Evolutionary conservation across 108 stramenopile genomes (phyloP).

Genomic region (Nannochloropsis gaditana): DNA sequence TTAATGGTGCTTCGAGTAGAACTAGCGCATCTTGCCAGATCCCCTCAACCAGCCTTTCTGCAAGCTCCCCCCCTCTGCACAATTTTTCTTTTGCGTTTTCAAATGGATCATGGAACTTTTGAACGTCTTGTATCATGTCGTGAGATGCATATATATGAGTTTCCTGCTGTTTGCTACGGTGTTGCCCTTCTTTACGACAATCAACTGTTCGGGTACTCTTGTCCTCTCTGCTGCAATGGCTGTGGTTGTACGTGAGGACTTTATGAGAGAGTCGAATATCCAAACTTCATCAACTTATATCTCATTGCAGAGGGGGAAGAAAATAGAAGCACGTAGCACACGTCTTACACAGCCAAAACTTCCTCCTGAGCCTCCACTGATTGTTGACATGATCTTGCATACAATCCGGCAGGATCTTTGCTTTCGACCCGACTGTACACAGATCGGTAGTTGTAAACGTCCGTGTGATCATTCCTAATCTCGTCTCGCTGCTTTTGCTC

Average conservation of each 20-base stretch:
- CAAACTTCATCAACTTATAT: neutral
- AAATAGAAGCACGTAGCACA: neutral
- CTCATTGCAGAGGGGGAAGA: no score
- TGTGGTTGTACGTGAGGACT: neutral
- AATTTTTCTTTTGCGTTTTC: no score
- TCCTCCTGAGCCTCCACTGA: neutral
- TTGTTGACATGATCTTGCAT: neutral
- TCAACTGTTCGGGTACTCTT: neutral
- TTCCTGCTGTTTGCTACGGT: no score
- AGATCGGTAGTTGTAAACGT: no score
- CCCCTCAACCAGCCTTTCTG: neutral
- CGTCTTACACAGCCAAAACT: neutral
- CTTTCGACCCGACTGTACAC: no score
- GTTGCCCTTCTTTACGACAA: no score
- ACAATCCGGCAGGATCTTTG: no score
- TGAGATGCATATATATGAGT: no score
- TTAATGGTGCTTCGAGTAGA: neutral
- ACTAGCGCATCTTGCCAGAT: neutral
- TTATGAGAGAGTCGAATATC: neutral
- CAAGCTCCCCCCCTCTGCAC: neutral
- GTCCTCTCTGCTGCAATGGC: neutral
- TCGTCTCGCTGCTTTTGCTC: no score
- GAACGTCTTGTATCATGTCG: no score
- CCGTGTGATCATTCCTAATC: no score
- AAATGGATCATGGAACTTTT: no score